Percentiles rank a stretch among this genome's conserved stretches.
Conservation (phyloP, 2,329 filamentous ascomycete species). For the Madurella fahalii region DNA sequence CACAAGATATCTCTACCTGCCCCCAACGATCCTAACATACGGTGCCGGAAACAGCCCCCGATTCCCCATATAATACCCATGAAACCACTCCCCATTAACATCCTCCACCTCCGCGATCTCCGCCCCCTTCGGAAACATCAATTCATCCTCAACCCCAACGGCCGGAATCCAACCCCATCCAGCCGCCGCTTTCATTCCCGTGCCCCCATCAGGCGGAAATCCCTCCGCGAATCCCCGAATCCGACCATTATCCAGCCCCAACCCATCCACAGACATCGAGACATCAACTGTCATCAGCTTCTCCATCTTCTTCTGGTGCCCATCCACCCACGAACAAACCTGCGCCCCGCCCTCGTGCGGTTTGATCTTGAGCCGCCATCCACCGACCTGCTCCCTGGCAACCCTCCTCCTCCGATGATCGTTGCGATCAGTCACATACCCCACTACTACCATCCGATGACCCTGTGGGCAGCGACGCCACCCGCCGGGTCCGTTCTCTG, state of each 20-base stretch:
- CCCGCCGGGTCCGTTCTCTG: constrained; percentile 71
- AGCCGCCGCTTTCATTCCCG: constrained; percentile 60
- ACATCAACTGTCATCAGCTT: constrained; percentile 52
- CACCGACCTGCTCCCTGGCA: constrained; percentile 72
- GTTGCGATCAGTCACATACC: constrained; percentile 55
- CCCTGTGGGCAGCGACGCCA: constrained; percentile 79
- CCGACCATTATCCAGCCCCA: neutral
- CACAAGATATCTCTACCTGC: neutral
- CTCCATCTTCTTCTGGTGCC: constrained; percentile 34
- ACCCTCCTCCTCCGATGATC: constrained; percentile 65
- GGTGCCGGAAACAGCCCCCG: constrained; percentile 76
- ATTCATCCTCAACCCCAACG: constrained; percentile 62
- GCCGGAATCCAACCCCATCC: constrained; percentile 76
- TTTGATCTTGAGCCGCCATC: constrained; percentile 62
- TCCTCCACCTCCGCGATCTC: constrained; percentile 81
- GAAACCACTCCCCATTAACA: constrained; percentile 87
- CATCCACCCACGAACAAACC: constrained; percentile 49
- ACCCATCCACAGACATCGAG: constrained; percentile 34
- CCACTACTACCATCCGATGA: constrained; percentile 80
- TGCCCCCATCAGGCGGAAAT: constrained; percentile 73
- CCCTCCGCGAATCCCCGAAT: constrained; percentile 22
- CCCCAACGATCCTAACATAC: constrained; percentile 51
- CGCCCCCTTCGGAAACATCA: constrained; percentile 78
- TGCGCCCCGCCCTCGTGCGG: constrained; percentile 40
- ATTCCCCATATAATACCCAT: constrained; percentile 77